A percentile compares a stretch with the other conserved stretches of the same genome.
Evolutionary conservation across 225 moss, liverwort and hornwort species (phyloP).

Genomic region (Marchantia paleacea): DNA sequence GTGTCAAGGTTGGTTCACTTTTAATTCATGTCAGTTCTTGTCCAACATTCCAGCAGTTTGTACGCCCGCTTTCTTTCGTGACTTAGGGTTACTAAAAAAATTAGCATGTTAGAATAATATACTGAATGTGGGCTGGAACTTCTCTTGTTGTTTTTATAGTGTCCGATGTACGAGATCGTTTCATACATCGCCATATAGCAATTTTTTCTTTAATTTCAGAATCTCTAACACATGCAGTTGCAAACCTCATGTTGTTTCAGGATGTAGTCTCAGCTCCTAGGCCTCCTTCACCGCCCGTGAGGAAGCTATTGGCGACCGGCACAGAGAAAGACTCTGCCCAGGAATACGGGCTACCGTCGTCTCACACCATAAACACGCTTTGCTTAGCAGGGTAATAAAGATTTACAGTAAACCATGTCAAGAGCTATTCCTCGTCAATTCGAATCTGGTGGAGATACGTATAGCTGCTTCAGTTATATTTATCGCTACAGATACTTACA

Average conservation of each 20-base stretch:
- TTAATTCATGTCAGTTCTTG: not conserved
- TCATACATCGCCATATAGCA: too few species aligned
- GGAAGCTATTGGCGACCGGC: conserved; percentile 55
- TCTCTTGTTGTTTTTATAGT: too few species aligned
- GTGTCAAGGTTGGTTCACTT: conserved; percentile 55
- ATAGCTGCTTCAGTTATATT: not conserved
- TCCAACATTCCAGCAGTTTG: too few species aligned
- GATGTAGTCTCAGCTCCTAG: conserved; percentile 79
- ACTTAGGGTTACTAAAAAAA: too few species aligned
- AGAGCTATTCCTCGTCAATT: too few species aligned
- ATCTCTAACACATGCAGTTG: not conserved
- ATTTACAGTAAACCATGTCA: too few species aligned
- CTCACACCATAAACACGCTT: conserved; percentile 79
- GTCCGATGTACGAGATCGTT: too few species aligned
- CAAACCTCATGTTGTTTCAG: conserved; percentile 30
- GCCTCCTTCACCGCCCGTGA: conserved; percentile 71
- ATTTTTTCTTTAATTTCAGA: not conserved
- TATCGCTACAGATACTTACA: not conserved
- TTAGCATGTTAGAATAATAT: too few species aligned
- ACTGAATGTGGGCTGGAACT: too few species aligned
- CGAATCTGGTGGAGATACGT: too few species aligned
- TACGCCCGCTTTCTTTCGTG: too few species aligned
- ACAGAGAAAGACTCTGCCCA: conserved; percentile 57
- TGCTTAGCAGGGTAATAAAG: conserved; percentile 39
- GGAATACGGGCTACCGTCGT: conserved; percentile 86